phyloP scores from a whole-genome alignment of 495 filamentous ascomycete species.

The Amphirosellinia nigrospora region DNA sequence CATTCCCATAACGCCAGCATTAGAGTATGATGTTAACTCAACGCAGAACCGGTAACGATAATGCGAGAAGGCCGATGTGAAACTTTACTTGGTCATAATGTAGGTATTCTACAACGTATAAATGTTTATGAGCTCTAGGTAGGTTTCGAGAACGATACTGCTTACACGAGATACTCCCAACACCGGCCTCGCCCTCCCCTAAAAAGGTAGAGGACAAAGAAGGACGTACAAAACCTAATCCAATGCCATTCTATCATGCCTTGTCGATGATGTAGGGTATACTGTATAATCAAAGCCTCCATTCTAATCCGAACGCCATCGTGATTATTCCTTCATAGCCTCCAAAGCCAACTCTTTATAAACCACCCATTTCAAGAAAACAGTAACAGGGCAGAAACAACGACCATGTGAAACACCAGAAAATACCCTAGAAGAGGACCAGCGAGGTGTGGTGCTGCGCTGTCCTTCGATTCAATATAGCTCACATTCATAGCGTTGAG shows the following conservation, averaged over 20 bases:
- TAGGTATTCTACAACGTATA: background rate
- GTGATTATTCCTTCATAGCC: conserved; percentile 1
- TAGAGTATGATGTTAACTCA: background rate
- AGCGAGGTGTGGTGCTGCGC: conserved; percentile 37
- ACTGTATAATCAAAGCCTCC: background rate
- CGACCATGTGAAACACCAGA: background rate
- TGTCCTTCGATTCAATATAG: conserved; percentile 36
- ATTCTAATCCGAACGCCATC: background rate
- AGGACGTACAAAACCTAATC: background rate
- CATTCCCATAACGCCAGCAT: background rate
- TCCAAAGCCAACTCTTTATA: background rate
- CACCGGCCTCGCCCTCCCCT: background rate
- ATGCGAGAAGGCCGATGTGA: background rate
- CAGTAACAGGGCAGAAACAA: background rate
- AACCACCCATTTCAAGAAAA: background rate
- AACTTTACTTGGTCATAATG: background rate
- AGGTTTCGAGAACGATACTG: too few relatives aligned
- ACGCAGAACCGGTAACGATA: background rate
- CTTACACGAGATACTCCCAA: background rate
- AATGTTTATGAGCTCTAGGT: background rate
- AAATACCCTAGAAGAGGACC: too few relatives aligned
- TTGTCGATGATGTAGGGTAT: background rate
- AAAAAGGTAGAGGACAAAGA: background rate
- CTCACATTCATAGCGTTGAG: conserved; percentile 39
- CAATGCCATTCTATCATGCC: background rate